Base-by-base conservation (phyloP, 345 rosid genomes). In the Eutrema japonicum region DNA sequence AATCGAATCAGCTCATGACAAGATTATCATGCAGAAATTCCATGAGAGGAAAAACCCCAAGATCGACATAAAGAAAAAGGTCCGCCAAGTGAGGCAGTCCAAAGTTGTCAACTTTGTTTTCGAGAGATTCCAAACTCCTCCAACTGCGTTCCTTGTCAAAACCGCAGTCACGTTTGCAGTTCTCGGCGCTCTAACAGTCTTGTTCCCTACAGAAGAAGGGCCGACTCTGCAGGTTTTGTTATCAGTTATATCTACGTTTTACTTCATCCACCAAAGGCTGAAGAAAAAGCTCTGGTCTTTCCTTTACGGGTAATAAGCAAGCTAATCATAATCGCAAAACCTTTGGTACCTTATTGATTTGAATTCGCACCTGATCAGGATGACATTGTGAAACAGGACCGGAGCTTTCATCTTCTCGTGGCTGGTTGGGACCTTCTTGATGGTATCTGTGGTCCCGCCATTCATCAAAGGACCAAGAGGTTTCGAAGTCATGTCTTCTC, bases 141-240 rank as follows among this genome's bases (percentile, higher is more conserved):
- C 93, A 30, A 78, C 84, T 18, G 75, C 80, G 47, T 64, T 90
- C 80, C 80, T 88, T 46, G 22, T 85, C 41, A 89, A 86, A 82
- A 84, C 99, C 30, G 77, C 89, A 13, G 57, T 83, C 64, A 80
- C 92, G 6, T 95, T 92, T 76, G 56, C 91, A 26, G 85, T 83
- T 42, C 94, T 95, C 40, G 98, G 83, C 37, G 84, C 78, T 82
- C 86, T 92, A 38, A 86, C 99, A 8, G 70, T 87, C 69, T 83
- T 92, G 40, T 95, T 92, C 75, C 99, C 99, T 45, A 95, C 99
- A 2, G 99, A 95, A 84, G 97, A 92, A 74, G 97, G 97, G 70
- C 99, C 96, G 8, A 90, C 99, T 26, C 81, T 92, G 62, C 98
- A 95, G 75, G 99, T 95, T 66, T 83, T 82, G 57, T 30, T 92